Percentiles rank a stretch among this genome's conserved stretches.
Evolutionary conservation across 2,329 filamentous ascomycete species (phyloP).

Genomic region (Ascochyta clinopodiicola): DNA sequence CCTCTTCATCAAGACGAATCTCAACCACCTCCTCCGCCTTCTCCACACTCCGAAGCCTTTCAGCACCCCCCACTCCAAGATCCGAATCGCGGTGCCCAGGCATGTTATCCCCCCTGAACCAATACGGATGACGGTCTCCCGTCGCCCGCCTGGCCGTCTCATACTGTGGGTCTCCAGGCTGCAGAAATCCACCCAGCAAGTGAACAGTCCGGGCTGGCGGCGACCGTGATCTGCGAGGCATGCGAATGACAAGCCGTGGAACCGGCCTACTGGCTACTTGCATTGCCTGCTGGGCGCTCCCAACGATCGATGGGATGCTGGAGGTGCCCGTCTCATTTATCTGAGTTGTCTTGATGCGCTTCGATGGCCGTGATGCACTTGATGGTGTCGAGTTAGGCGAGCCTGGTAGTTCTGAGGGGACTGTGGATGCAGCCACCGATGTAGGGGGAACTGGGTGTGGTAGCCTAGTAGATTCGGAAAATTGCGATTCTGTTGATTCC

Average conservation of each 20-base stretch:
- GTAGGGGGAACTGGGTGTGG: too few species aligned
- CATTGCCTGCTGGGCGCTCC: background rate
- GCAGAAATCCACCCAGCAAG: background rate
- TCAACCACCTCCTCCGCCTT: background rate
- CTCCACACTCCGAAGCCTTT: background rate
- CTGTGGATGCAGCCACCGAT: background rate
- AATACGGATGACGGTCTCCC: background rate
- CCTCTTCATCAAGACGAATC: background rate
- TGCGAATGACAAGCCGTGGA: background rate
- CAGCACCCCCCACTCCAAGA: background rate
- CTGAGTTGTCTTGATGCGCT: background rate
- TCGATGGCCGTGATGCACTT: background rate
- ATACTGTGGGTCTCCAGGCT: background rate
- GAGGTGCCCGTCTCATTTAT: background rate
- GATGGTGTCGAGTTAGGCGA: too few species aligned
- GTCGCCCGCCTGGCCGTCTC: background rate
- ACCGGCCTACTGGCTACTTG: background rate
- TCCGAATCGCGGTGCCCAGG: too few species aligned
- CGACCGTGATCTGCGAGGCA: background rate
- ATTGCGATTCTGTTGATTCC: too few species aligned
- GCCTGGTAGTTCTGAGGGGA: background rate
- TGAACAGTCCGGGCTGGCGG: background rate
- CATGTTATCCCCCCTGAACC: background rate
- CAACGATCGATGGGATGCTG: background rate
- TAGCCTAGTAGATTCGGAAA: too few species aligned